A percentile compares a stretch with the other conserved stretches of the same genome.
These are phyloP conservation scores for Suillus ampliporus DNA, from an alignment of 768 basidiomycete species.

Conservation along the genomic window DNA sequence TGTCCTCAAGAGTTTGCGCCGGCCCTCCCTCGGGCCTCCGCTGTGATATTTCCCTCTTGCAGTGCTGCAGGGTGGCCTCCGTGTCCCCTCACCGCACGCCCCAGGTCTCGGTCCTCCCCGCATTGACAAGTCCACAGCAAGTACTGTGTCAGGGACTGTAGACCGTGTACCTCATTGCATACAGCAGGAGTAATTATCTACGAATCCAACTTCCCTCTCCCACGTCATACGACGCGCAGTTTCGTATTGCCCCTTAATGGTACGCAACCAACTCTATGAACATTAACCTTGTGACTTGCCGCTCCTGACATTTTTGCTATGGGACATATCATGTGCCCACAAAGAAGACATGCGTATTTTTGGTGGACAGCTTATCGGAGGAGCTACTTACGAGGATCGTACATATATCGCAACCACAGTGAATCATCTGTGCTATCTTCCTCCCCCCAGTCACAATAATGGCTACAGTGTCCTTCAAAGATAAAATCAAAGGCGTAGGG, in stretches of 20 bases:
- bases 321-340: not conserved
- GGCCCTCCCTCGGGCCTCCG: not conserved
- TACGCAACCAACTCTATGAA: not conserved
- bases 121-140: not conserved
- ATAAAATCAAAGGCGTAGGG: conserved; percentile 28
- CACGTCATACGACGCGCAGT: not conserved
- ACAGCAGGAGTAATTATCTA: too few relatives aligned
- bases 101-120: not conserved
- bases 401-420: not conserved
- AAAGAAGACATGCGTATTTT: conserved; percentile 1
- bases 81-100: not conserved
- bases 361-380: not conserved
- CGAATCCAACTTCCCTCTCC: not conserved
- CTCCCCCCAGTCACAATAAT: conserved; percentile 19
- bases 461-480: conserved; percentile 21
- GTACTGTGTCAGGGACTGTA: too few relatives aligned
- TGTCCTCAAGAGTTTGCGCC: not conserved
- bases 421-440: not conserved
- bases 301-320: not conserved
- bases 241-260: not conserved
- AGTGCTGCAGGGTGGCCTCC: not conserved
- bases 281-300: not conserved
- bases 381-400: not conserved
- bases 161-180: too few relatives aligned
- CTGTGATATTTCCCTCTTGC: not conserved